Evolutionary conservation across 2,329 filamentous ascomycete genomes (phyloP).

Genomic region (Ramularia endophylla): DNA sequence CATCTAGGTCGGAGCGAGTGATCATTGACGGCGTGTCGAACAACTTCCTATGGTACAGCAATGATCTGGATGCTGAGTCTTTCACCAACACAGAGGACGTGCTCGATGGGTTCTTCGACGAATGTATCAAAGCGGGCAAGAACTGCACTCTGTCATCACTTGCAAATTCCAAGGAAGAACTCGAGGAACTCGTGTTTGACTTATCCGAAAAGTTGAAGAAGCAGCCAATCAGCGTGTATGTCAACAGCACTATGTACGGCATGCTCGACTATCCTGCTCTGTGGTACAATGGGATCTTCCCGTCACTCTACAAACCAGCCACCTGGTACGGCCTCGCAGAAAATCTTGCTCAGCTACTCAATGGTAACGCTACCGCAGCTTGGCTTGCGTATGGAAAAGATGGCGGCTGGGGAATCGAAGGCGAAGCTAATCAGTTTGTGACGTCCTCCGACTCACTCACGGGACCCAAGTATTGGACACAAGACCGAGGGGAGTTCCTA

Average conservation of each 20-base stretch:
- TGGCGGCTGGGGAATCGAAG: constrained; percentile 14
- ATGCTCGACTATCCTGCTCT: constrained; percentile 11
- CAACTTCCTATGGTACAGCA: constrained; percentile 42
- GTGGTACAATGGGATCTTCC: constrained; percentile 17
- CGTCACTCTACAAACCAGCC: constrained; percentile 16
- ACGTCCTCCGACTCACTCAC: constrained; percentile 14
- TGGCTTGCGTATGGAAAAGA: constrained; percentile 14
- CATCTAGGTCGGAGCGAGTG: constrained; percentile 37
- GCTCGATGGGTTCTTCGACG: constrained; percentile 48
- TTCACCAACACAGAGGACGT: constrained; percentile 52
- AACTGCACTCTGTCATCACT: constrained; percentile 16
- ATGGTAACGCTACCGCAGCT: constrained; percentile 17
- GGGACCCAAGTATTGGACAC: constrained; percentile 15
- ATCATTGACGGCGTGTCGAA: constrained; percentile 41
- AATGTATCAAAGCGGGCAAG: constrained; percentile 47
- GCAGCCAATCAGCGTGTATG: constrained; percentile 18
- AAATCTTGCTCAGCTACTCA: constrained; percentile 15
- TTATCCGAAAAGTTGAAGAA: constrained; percentile 14
- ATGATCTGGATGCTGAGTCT: constrained; percentile 43
- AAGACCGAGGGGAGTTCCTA: constrained; percentile 12
- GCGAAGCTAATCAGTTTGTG: constrained; percentile 17
- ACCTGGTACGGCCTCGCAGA: constrained; percentile 17
- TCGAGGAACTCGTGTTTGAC: constrained; percentile 15
- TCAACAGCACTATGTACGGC: constrained; percentile 17
- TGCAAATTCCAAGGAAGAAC: constrained; percentile 10